Evolutionary conservation across 2,329 filamentous ascomycete genomes (phyloP).

Genomic region (Neopestalotiopsis sp.): DNA sequence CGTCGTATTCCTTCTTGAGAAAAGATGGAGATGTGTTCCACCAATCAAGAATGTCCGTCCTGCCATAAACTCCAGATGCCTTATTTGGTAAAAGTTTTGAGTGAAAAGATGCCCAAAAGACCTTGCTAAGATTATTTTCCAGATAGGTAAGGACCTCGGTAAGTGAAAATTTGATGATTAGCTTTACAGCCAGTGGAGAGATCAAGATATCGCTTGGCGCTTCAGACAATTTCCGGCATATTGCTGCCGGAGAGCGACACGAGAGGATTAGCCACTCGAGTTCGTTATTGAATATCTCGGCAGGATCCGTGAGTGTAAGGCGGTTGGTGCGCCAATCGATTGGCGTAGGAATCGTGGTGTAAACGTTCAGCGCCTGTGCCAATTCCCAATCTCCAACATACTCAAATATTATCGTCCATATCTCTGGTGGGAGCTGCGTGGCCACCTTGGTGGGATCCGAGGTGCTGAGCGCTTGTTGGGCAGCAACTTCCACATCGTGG

Average conservation of each 20-base stretch:
- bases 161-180: constrained; percentile 90
- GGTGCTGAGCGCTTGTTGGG: constrained; percentile 44
- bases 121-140: constrained; percentile 66
- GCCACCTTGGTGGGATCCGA: constrained; percentile 41
- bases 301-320: constrained; percentile 55
- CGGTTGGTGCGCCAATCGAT: constrained; percentile 42
- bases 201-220: constrained; percentile 76
- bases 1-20: constrained; percentile 83
- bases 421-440: constrained; percentile 74
- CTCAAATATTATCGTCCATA: constrained; percentile 89
- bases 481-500: constrained; percentile 67
- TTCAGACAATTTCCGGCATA: constrained; percentile 75
- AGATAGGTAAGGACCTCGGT: constrained; percentile 78
- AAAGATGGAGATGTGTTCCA: constrained; percentile 87
- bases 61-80: constrained; percentile 84
- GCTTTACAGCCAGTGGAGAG: constrained; percentile 80
- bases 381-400: constrained; percentile 90
- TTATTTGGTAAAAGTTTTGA: constrained; percentile 86
- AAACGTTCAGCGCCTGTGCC: constrained; percentile 79
- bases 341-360: constrained; percentile 77
- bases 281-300: constrained; percentile 75
- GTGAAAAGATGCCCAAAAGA: constrained; percentile 82
- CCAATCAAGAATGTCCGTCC: constrained; percentile 85
- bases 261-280: constrained; percentile 87
- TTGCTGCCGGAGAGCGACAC: constrained; percentile 65